Evolutionary conservation across 1,284 basidiomycete genomes (phyloP).

Genomic region (Ustilago hordei): DNA sequence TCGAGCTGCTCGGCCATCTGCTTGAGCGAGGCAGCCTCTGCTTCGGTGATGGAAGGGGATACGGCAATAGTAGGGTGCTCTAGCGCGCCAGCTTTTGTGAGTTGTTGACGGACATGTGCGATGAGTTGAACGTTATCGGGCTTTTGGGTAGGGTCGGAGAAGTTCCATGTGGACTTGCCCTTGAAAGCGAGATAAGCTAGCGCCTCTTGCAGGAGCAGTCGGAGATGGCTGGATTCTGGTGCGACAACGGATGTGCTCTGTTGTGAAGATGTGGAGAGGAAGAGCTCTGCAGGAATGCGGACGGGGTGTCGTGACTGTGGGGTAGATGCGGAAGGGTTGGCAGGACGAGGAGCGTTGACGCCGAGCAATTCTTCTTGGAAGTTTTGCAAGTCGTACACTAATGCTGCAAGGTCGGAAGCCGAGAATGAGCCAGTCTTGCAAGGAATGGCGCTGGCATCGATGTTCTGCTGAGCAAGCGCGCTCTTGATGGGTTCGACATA

Average conservation of each 20-base stretch:
- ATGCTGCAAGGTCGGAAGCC: conserved; percentile 42
- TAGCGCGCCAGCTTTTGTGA: conserved; percentile 48
- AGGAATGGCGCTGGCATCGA: conserved; percentile 22
- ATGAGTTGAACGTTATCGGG: conserved; percentile 57
- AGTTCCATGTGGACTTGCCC: conserved; percentile 48
- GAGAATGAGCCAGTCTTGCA: conserved; percentile 36
- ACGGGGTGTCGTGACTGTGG: conserved; percentile 48
- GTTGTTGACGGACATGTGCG: conserved; percentile 49
- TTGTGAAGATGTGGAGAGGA: conserved; percentile 56
- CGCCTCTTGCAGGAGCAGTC: conserved; percentile 47
- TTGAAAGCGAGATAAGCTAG: conserved; percentile 52
- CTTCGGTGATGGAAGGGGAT: conserved; percentile 57
- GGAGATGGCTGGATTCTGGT: conserved; percentile 48
- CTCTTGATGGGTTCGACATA: conserved; percentile 50
- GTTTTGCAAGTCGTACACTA: conserved; percentile 48
- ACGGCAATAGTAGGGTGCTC: conserved; percentile 49
- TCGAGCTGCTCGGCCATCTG: conserved; percentile 56
- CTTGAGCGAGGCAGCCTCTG: conserved; percentile 57
- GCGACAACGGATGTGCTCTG: conserved; percentile 43
- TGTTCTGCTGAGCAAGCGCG: conserved; percentile 25
- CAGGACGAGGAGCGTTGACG: conserved; percentile 49
- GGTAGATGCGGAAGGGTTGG: conserved; percentile 41
- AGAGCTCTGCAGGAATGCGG: conserved; percentile 59
- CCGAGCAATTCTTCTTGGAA: conserved; percentile 66
- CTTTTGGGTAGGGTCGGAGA: conserved; percentile 47